A percentile compares a stretch with the other conserved stretches of the same genome.
Evolutionary conservation across 2,329 filamentous ascomycete genomes (phyloP).

Genomic region (Exophiala aquamarina): DNA sequence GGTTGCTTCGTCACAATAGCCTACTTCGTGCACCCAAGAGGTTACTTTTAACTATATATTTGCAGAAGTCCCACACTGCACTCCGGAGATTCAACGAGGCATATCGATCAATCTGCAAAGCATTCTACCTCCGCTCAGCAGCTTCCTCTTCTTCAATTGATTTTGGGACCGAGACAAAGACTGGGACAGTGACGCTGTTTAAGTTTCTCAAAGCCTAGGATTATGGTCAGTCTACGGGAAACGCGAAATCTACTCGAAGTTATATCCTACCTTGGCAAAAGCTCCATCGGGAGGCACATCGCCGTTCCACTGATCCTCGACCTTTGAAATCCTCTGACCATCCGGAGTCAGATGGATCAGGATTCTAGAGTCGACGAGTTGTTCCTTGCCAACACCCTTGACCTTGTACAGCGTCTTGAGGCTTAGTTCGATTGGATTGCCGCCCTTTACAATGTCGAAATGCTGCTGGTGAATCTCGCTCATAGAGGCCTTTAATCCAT

Average conservation of each 20-base stretch:
- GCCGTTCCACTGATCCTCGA: conserved; percentile 58
- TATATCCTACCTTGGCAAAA: conserved; percentile 51
- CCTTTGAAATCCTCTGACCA: conserved; percentile 49
- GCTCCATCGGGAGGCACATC: conserved; percentile 48
- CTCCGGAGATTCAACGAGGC: too few species aligned
- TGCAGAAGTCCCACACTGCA: too few species aligned
- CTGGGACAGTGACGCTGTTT: conserved; percentile 21
- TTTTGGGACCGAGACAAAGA: conserved; percentile 18
- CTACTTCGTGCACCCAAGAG: too few species aligned
- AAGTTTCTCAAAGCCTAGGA: conserved; percentile 22
- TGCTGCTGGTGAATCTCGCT: conserved; percentile 56
- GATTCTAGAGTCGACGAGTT: conserved; percentile 50
- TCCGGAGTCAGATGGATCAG: conserved; percentile 46
- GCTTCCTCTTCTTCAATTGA: conserved; percentile 24
- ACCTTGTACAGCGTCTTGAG: conserved; percentile 52
- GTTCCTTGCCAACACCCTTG: conserved; percentile 54
- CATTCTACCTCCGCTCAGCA: not conserved
- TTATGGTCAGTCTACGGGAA: not conserved
- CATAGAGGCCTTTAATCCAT: conserved; percentile 61
- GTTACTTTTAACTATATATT: too few species aligned
- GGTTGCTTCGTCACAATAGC: too few species aligned
- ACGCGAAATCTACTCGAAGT: not conserved
- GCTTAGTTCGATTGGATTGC: conserved; percentile 61
- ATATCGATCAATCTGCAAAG: too few species aligned
- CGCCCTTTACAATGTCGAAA: conserved; percentile 53